A percentile compares a stretch with the other conserved stretches of the same genome.
These are phyloP conservation scores for Heritiera fomes DNA, from an alignment of 345 rosid species.

Conservation along the genomic window DNA sequence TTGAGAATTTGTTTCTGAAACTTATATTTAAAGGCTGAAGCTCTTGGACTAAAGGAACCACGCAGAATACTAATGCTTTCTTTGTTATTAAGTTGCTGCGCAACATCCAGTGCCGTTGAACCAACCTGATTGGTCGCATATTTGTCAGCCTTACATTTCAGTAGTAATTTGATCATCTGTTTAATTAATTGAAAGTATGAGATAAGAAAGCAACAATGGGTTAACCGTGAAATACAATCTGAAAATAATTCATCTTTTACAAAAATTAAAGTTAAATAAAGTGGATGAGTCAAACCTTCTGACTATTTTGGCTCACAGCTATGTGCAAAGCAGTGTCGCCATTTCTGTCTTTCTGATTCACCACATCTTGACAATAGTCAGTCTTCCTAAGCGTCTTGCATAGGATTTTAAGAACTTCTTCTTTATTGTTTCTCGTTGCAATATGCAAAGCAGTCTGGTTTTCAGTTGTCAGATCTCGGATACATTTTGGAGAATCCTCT, in stretches of 20 bases:
- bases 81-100: too few relatives aligned
- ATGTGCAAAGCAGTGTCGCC: not conserved
- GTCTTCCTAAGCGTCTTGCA: constrained; percentile 16
- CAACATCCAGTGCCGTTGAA: not conserved
- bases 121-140: not conserved
- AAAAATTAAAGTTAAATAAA: not conserved
- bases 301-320: not conserved
- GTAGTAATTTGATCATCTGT: not conserved
- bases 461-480: constrained; percentile 24
- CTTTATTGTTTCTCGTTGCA: constrained; percentile 7
- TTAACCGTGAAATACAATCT: not conserved
- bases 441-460: constrained; percentile 31
- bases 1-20: not conserved
- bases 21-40: too few relatives aligned
- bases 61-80: too few relatives aligned
- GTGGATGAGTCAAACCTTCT: not conserved
- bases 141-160: not conserved
- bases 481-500: constrained; percentile 14
- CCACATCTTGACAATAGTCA: not conserved
- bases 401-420: constrained; percentile 21
- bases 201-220: too few relatives aligned
- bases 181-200: not conserved
- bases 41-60: too few relatives aligned
- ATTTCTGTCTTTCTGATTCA: not conserved
- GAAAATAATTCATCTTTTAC: not conserved